Evolutionary conservation across 2,329 filamentous ascomycete species (phyloP), one percentile per base, ranked within the genome.

Genomic region (Cladophialophora chaetospira): DNA sequence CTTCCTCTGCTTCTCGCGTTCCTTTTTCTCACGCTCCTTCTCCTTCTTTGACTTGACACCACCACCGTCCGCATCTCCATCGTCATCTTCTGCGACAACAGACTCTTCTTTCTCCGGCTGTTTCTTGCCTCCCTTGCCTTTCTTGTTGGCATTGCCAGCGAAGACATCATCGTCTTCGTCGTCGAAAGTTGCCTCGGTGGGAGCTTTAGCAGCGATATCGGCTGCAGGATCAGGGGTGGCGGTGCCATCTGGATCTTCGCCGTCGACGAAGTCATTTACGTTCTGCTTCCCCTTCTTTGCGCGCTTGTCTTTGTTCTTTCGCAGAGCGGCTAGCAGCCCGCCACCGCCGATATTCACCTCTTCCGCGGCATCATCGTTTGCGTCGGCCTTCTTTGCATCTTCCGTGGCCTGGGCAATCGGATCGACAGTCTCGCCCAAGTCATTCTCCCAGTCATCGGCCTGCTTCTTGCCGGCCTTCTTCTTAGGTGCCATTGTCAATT

Each of bases 21-120:
- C 94, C 78, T 97, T 99, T 82, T 93, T 97, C 69, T 93, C 82
- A 76, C 91, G 96, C 74, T 99, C 94, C 79, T 99, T 99, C 78
- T 99, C 92, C 57, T 95, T 94, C 83, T 97, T 99, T 35, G 91
- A 96, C 77, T 97, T 86, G 46, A 97, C 81, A 53, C 86, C 83
- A 42, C 87, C 87, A 57, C 79, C 78, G 3, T 79, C 80, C 5
- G 73, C 83, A 9, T 76, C 79, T 15, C 79, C 80, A 17, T 79
- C 80, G 2, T 78, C 80, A 4, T 78, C 81, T 21, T 76, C 68
- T 13, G 62, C 63, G 21, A 65, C 81, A 21, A 75, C 66, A n/a
- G 62, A 63, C 29, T 65, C 69, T 11, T 74, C 72, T 45, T 77
- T 73, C 62, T 78, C 79, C 72, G 67, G 75, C 48, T 72, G 68